A percentile compares a stretch with the other conserved stretches of the same genome.
These are phyloP conservation scores for Knoxia roxburghii DNA, from an alignment of 257 asterid species.

Conservation along the genomic window DNA sequence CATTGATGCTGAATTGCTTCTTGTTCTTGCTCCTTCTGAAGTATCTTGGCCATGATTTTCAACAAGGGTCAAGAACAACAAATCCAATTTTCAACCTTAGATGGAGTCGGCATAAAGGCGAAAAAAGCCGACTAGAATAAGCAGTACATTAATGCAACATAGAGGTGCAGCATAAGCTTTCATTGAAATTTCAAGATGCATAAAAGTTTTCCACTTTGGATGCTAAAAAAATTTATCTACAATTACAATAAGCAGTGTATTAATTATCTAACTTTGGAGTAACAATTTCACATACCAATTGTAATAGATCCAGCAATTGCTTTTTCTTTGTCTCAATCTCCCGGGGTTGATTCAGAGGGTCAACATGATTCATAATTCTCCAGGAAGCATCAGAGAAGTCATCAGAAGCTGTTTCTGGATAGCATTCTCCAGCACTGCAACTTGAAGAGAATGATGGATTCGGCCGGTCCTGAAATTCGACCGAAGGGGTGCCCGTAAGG, in stretches of 20 bases:
- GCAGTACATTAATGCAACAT: neutral
- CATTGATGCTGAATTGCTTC: neutral
- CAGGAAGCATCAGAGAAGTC: conserved; percentile 16
- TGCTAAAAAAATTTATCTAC: neutral
- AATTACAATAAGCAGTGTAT: no score
- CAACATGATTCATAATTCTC: conserved; percentile 14
- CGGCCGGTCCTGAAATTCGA: conserved; percentile 19
- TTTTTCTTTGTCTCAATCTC: conserved; percentile 53
- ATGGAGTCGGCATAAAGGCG: neutral
- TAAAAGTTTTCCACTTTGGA: neutral
- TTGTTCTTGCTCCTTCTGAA: neutral
- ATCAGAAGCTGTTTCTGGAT: conserved; percentile 17
- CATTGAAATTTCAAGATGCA: neutral
- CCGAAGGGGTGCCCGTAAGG: conserved; percentile 16
- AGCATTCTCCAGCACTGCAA: conserved; percentile 18
- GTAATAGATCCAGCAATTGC: conserved; percentile 53
- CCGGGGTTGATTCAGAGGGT: conserved; percentile 20
- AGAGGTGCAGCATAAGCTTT: neutral
- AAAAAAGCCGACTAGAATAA: neutral
- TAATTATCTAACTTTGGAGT: neutral
- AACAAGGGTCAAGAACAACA: neutral
- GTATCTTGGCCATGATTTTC: neutral
- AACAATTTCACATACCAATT: conserved; percentile 44
- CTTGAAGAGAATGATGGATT: conserved; percentile 19
- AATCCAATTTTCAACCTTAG: neutral